Base-by-base conservation (phyloP, 2,329 filamentous ascomycete species). In the Beauveria medogensis region DNA sequence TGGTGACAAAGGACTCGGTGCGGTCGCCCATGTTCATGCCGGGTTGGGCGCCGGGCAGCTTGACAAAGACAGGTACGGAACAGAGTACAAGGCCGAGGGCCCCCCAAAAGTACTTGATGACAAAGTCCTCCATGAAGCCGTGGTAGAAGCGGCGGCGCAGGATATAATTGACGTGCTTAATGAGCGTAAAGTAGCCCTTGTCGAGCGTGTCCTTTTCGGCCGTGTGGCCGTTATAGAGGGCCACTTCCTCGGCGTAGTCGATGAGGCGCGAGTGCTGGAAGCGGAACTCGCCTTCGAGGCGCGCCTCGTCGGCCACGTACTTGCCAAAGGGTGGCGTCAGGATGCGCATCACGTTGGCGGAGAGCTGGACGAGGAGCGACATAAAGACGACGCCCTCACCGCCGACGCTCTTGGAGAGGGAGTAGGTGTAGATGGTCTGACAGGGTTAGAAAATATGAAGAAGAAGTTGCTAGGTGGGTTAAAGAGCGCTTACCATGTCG, bases 21-120 rank as follows among this genome's bases (percentile, higher is more conserved):
- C 85, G 75, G 69, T 91, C 86, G 50, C 88, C 88, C 86, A 90
- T 89, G 70, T 78, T 87, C 67, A 80, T 77, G 14, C 78, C 77
- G 48, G 82, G 71, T 65, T 86, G 81, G 20, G 24, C 56, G 1
- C 89, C 90, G 0, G 92, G 92, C 20, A 97, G 82, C 74, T 93
- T 93, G 80, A 99, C 90, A 73, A 99, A 99, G 2, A 97, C 93
- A 0, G 94, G 94, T 0, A 96, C 87, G 73, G 91, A 95, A 79
- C 94, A 99, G 10, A 99, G 85, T 65, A 96, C 75, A 65, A 99
- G 81, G 1, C 94, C 94, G 48, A 99, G 75, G 2, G 94, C 93
- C 46, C 94, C 94, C 94, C 94, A 99, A 75, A 97, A 94, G 73
- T 99, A 99, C 75, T 99, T 99, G 75, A 99, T 96, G 62, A 97